Evolutionary conservation across 805 yeast species (phyloP), one percentile per base, ranked within the genome.

Genomic region (Myxozyma melibiosi): DNA sequence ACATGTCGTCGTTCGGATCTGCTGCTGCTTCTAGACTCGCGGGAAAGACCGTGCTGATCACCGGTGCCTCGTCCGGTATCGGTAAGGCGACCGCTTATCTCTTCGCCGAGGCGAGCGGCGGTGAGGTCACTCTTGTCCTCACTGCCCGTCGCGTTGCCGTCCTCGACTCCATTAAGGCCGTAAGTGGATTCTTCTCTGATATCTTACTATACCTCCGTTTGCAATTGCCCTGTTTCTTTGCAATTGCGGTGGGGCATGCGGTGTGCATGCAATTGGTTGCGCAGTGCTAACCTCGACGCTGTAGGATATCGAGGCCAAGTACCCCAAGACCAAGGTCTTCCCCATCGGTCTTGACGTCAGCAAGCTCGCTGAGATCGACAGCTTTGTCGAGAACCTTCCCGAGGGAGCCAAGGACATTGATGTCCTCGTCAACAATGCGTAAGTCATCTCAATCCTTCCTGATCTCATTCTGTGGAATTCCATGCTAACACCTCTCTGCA

Each of bases 21-120:
- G 80, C 78, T 68, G 94, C 96, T 51, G 88, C 91, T 41, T 84
- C 85, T 70, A 81, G 97, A 70, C 77, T 92, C 33, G 83, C 86
- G 22, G 86, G 86, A 47, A 91, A 92, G 70, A 83, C 84, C 18
- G 79, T 89, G 31, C 80, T 92, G 40, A 86, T 92, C 67, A 89
- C 98, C 28, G 98, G 98, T 61, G 98, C 98, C 6, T 88, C 96
- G 25, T 84, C 96, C 14, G 98, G 98, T 54, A 92, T 92, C 67
- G 99, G 98, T 11, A 83, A 83, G 64, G 94, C 96, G 52, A 90
- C 97, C 9, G 98, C 97, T 14, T 73, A 79, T 45, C 96, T 91
- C 70, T 84, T 89, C 64, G 94, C 96, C 41, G 83, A 77, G 22
- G 88, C 90, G 14, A 78, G 92, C 22, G 76, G 81, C 46, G 96